A percentile compares a stretch with the other conserved stretches of the same genome.
Evolutionary conservation across 257 asterid genomes (phyloP).

Genomic region (Handroanthus guayacan): DNA sequence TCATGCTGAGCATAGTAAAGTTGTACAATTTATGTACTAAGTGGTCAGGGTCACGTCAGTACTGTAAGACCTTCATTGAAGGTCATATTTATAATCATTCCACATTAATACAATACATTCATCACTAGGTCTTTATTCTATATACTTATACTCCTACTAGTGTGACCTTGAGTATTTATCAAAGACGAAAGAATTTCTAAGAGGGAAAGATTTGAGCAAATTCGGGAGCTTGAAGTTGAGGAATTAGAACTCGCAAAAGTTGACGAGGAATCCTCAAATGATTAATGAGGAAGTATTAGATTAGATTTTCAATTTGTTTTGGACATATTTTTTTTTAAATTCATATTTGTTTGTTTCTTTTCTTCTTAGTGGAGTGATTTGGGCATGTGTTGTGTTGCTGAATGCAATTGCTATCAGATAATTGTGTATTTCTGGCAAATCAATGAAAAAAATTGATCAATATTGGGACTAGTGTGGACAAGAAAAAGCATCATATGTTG

Average conservation of each 20-base stretch:
- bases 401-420: constrained; percentile 1
- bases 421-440: background rate
- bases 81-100: too few species aligned
- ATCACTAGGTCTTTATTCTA: too few species aligned
- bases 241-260: constrained; percentile 83
- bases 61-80: too few species aligned
- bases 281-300: constrained; percentile 45
- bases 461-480: constrained; percentile 24
- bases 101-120: too few species aligned
- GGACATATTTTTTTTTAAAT: background rate
- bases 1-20: too few species aligned
- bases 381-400: constrained; percentile 15
- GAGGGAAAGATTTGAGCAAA: constrained; percentile 76
- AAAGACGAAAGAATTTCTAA: constrained; percentile 56
- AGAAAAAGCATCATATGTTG: too few species aligned
- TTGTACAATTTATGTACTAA: too few species aligned
- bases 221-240: constrained; percentile 71
- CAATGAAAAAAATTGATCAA: background rate
- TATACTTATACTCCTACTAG: too few species aligned
- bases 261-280: constrained; percentile 57
- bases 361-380: background rate
- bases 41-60: too few species aligned
- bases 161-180: too few species aligned
- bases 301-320: background rate
- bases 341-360: background rate